Evolutionary conservation across 768 basidiomycete genomes (phyloP).

Genomic region (Pisolithus microcarpus): DNA sequence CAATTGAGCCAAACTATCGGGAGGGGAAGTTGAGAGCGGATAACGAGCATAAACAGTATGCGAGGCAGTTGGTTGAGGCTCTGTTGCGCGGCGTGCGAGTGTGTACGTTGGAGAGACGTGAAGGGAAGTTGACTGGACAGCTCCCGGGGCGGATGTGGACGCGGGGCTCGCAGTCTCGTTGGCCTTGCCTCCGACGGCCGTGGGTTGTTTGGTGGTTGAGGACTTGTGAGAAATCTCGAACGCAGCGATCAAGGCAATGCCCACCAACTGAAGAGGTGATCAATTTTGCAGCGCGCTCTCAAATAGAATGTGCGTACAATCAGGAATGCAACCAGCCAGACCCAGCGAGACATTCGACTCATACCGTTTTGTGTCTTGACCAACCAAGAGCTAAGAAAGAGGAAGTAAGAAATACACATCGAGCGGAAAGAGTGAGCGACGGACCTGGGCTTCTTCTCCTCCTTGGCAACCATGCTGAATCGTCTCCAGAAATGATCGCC

Average conservation of each 20-base stretch:
- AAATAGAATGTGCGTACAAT: slow-evolving; percentile 31
- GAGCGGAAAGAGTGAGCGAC: background rate
- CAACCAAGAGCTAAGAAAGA: slow-evolving; percentile 52
- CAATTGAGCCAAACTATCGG: slow-evolving; percentile 2
- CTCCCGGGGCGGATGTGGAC: slow-evolving; percentile 11
- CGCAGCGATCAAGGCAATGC: slow-evolving; percentile 52
- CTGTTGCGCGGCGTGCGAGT: slow-evolving; percentile 34
- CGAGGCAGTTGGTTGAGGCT: slow-evolving; percentile 12
- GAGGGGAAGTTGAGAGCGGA: background rate
- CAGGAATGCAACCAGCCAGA: slow-evolving; percentile 64
- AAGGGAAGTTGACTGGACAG: slow-evolving; percentile 16
- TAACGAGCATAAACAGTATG: slow-evolving; percentile 2
- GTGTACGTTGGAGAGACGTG: slow-evolving; percentile 61
- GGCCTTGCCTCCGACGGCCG: slow-evolving; percentile 57
- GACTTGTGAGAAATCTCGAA: slow-evolving; percentile 50
- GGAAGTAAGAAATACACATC: background rate
- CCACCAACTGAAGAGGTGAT: slow-evolving; percentile 34
- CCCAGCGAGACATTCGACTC: slow-evolving; percentile 53
- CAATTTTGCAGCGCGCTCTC: too few species aligned
- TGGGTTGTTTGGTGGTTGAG: slow-evolving; percentile 50
- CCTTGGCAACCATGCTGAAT: slow-evolving; percentile 77
- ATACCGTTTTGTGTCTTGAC: slow-evolving; percentile 50
- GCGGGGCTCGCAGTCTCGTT: slow-evolving; percentile 30
- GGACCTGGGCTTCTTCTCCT: slow-evolving; percentile 50
- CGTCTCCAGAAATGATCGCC: slow-evolving; percentile 85